Evolutionary conservation across 179 eudicot genomes (phyloP).

Genomic region (Carnegiea gigantea): DNA sequence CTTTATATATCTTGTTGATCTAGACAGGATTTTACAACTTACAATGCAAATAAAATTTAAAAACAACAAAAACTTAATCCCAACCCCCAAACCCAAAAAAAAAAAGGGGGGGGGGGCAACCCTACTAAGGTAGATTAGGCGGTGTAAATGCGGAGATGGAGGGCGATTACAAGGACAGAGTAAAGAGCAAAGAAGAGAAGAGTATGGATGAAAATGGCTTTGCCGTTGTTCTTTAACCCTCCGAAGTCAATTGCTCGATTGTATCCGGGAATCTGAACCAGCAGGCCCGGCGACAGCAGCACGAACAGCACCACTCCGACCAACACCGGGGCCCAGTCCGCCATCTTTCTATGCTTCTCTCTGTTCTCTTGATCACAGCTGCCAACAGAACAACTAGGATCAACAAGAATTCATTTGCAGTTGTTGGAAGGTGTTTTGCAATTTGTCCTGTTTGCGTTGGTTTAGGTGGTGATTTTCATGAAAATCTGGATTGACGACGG

Average conservation of each 20-base stretch:
- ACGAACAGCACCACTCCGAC: slow-evolving; percentile 46
- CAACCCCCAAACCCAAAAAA: too few relatives aligned
- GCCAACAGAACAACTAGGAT: background rate
- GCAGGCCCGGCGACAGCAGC: slow-evolving; percentile 36
- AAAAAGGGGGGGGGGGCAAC: too few relatives aligned
- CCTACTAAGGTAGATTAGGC: slow-evolving; percentile 21
- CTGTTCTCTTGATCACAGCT: background rate
- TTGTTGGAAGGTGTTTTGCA: too few relatives aligned
- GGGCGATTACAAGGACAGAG: slow-evolving; percentile 34
- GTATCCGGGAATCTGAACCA: slow-evolving; percentile 41
- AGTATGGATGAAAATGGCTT: slow-evolving; percentile 44
- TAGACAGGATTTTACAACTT: too few relatives aligned
- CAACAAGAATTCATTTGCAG: too few relatives aligned
- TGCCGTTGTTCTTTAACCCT: slow-evolving; percentile 49
- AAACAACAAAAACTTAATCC: too few relatives aligned
- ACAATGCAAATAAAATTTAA: too few relatives aligned
- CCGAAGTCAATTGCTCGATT: slow-evolving; percentile 40
- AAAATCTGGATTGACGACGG: too few relatives aligned
- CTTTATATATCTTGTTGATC: too few relatives aligned
- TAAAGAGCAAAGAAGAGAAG: slow-evolving; percentile 43
- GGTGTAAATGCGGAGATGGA: slow-evolving; percentile 39
- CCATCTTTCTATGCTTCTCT: slow-evolving; percentile 19
- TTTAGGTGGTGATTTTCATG: too few relatives aligned
- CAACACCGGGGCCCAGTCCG: slow-evolving; percentile 48
- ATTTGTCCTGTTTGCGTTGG: too few relatives aligned